Evolutionary conservation across 2,329 filamentous ascomycete species (phyloP), one percentile per base, ranked within the genome.

Genomic region (Colletotrichum gloeosporioides): DNA sequence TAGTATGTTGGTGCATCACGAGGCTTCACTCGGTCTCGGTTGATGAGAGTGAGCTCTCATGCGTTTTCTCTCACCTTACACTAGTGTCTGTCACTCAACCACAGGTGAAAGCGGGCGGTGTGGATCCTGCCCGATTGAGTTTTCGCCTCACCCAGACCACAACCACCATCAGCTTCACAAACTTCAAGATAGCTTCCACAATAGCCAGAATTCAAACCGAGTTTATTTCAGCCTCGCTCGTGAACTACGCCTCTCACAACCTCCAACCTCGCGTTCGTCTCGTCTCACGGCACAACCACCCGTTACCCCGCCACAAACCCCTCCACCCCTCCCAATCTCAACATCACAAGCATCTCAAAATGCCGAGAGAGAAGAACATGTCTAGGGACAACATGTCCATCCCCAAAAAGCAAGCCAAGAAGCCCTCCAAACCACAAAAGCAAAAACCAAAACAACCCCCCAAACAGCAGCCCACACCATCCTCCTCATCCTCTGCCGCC

Each of bases 71-170:
- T 59, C 55, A 29, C 25, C 55, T 12, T 7, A 22, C 13, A 44
- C 25, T 57, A 70, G 34, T 57, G 44, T 31, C 18, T 29, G 15
- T 22, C 13, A 18, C 59, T 69, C 32, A 18, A 34, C 71, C 15
- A n/a, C 61, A 29, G n/a, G 25, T 68, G 55, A 73, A 32, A 69
- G 34, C 71, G 64, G 71, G 71, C 71, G 59, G 65, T 74, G 74
- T 76, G 74, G 64, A 65, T 39, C 70, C 70, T 63, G 55, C 73
- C 74, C 49, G 64, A 69, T 74, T 74, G 74, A 74, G 70, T 76
- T 76, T 76, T 76, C 71, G 74, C 70, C 73, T 73, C 44, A 73
- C 61, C 44, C 44, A 34, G 36, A 67, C 31, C 34, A 53, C 74
- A 69, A 44, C 68, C 73, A 61, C 69, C 12, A 16, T 22, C 55